These are phyloP conservation scores for Cercospora zeae-maydis DNA, from an alignment of 2,329 filamentous ascomycete genomes.

Conservation along the genomic window DNA sequence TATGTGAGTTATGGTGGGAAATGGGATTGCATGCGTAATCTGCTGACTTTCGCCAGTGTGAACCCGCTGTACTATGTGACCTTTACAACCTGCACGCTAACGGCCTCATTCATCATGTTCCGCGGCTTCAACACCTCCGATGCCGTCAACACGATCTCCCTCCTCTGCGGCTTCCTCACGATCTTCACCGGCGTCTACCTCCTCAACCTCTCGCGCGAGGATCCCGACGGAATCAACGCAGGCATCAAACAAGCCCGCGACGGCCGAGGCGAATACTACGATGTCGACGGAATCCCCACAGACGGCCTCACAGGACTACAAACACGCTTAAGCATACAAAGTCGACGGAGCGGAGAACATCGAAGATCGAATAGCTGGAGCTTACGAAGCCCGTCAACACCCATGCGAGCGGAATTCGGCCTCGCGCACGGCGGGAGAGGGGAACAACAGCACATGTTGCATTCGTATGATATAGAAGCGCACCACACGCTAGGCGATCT, in stretches of 20 bases:
- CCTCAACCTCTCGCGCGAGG: slow-evolving; percentile 87
- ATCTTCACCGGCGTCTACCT: slow-evolving; percentile 96
- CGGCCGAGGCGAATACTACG: slow-evolving; percentile 35
- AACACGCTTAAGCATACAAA: slow-evolving; percentile 90
- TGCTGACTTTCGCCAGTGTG: slow-evolving; percentile 55
- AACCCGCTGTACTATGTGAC: slow-evolving; percentile 97
- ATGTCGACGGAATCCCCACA: slow-evolving; percentile 78
- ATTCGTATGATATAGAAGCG: slow-evolving; percentile 82
- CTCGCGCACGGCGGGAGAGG: neutral
- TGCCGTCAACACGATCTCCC: slow-evolving; percentile 83
- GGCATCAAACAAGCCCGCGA: slow-evolving; percentile 47
- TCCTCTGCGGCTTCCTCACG: slow-evolving; percentile 87
- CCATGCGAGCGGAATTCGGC: slow-evolving; percentile 37
- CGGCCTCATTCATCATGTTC: slow-evolving; percentile 94
- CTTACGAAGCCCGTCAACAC: slow-evolving; percentile 39
- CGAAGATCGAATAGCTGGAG: slow-evolving; percentile 55
- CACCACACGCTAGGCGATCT: slow-evolving; percentile 63
- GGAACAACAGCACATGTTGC: slow-evolving; percentile 63
- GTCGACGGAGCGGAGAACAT: slow-evolving; percentile 65
- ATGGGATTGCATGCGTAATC: neutral
- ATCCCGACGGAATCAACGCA: slow-evolving; percentile 73
- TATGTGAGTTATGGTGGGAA: slow-evolving; percentile 52
- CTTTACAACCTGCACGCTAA: slow-evolving; percentile 90
- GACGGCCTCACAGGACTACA: slow-evolving; percentile 86
- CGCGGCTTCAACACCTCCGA: slow-evolving; percentile 94